Evolutionary conservation across 75 land plant genomes (phyloP), one percentile per base, ranked within the genome.

Genomic region (Selaginella tamariscina): DNA sequence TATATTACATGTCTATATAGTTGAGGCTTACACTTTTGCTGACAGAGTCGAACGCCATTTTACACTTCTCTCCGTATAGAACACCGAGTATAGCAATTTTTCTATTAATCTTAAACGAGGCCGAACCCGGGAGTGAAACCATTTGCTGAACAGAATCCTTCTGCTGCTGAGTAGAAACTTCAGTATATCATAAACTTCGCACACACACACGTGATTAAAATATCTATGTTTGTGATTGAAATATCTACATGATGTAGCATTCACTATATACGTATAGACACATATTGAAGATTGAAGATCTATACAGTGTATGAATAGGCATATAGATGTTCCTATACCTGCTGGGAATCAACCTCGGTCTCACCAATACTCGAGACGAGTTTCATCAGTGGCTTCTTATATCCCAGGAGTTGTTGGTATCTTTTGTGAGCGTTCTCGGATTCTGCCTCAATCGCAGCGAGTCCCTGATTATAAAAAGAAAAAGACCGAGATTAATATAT

Each of bases 1-100:
- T n/a, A n/a, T n/a, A n/a, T n/a, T n/a, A n/a, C n/a, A n/a, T n/a
- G n/a, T n/a, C n/a, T n/a, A n/a, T n/a, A n/a, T n/a, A n/a, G n/a
- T n/a, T n/a, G n/a, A n/a, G n/a, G n/a, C n/a, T n/a, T n/a, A n/a
- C 99, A 82, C 99, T 95, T 79, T 85, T 87, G 68, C 89, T 95
- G 33, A 95, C 87, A 69, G 99, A 95, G 78, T 95, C 99, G 85
- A 95, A 95, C 32, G 99, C 96, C 68, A 89, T 84, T 73, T 94
- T 94, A 82, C 99, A 94, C 71, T 94, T 94, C 76, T 94, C 99
- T 29, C 91, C 99, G 81, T 94, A 94, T 22, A 94, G 72, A 29
- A 94, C 99, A 56, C 99, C 99, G 59, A 94, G 82, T 65, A 94
- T 87, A 67, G 91, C 96, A 65, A 94, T 90, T 77, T 94, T 94